These are phyloP conservation scores for Aspergillus alliaceus DNA, from an alignment of 2,329 filamentous ascomycete genomes.

Conservation along the genomic window DNA sequence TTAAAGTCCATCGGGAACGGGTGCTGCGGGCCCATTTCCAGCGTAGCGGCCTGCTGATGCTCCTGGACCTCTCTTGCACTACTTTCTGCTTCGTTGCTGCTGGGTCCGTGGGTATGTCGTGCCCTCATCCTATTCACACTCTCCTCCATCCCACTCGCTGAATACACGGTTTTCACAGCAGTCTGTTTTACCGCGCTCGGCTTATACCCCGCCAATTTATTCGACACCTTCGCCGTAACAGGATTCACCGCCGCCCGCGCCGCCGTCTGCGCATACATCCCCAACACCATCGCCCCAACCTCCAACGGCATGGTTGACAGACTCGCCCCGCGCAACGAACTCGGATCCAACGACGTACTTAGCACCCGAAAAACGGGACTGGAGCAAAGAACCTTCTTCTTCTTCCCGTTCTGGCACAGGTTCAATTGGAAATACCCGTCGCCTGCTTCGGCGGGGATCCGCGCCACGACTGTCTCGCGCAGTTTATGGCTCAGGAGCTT, in stretches of 20 bases:
- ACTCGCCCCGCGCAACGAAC: constrained; percentile 64
- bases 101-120: neutral
- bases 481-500: constrained; percentile 53
- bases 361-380: constrained; percentile 70
- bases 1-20: constrained; percentile 33
- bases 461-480: constrained; percentile 64
- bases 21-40: constrained; percentile 32
- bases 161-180: constrained; percentile 34
- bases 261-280: constrained; percentile 43
- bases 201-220: constrained; percentile 25
- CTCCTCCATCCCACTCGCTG: constrained; percentile 28
- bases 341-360: constrained; percentile 62
- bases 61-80: neutral
- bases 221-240: constrained; percentile 25
- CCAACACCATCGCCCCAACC: constrained; percentile 51
- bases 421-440: constrained; percentile 71
- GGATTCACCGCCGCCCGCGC: constrained; percentile 25
- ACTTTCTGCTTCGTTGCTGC: neutral
- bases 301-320: constrained; percentile 66
- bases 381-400: constrained; percentile 61
- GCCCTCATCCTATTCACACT: constrained; percentile 27
- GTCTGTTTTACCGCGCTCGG: constrained; percentile 32
- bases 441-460: constrained; percentile 61
- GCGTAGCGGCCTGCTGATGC: constrained; percentile 1
- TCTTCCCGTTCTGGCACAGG: constrained; percentile 57